These are phyloP conservation scores for Agroathelia rolfsii DNA, from an alignment of 1,284 basidiomycete species.

Conservation along the genomic window DNA sequence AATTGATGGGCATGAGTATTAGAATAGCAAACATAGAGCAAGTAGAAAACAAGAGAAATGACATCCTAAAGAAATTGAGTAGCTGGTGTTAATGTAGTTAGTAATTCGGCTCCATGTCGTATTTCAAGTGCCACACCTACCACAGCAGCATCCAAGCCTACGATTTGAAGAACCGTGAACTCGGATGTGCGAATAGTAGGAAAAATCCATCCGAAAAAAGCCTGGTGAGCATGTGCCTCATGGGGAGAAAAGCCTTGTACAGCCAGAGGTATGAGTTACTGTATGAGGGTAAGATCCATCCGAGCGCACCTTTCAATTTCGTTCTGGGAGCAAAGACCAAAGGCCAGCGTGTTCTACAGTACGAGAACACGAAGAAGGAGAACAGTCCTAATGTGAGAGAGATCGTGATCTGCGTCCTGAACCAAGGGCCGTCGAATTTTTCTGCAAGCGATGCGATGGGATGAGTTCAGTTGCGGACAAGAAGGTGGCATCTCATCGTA, in stretches of 20 bases:
- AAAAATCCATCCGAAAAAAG: conserved; percentile 92
- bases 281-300: conserved; percentile 4
- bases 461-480: not conserved
- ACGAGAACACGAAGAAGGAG: conserved; percentile 83
- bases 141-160: conserved; percentile 93
- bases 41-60: conserved; percentile 83
- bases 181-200: conserved; percentile 88
- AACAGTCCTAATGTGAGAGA: conserved; percentile 70
- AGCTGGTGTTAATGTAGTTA: conserved; percentile 38
- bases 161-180: conserved; percentile 91
- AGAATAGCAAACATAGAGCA: conserved; percentile 73
- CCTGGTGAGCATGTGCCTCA: conserved; percentile 73
- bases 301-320: conserved; percentile 74
- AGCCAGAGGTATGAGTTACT: conserved; percentile 7
- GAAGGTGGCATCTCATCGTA: conserved; percentile 17
- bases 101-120: conserved; percentile 1
- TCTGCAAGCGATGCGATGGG: conserved; percentile 24
- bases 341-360: conserved; percentile 81
- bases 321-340: conserved; percentile 87
- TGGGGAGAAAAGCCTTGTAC: conserved; percentile 76
- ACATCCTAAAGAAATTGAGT: conserved; percentile 91
- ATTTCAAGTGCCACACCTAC: conserved; percentile 30
- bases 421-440: conserved; percentile 85
- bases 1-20: conserved; percentile 86
- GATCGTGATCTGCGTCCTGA: conserved; percentile 82